Conservation (phyloP, 345 rosid genomes). For the Populus nigra region DNA sequence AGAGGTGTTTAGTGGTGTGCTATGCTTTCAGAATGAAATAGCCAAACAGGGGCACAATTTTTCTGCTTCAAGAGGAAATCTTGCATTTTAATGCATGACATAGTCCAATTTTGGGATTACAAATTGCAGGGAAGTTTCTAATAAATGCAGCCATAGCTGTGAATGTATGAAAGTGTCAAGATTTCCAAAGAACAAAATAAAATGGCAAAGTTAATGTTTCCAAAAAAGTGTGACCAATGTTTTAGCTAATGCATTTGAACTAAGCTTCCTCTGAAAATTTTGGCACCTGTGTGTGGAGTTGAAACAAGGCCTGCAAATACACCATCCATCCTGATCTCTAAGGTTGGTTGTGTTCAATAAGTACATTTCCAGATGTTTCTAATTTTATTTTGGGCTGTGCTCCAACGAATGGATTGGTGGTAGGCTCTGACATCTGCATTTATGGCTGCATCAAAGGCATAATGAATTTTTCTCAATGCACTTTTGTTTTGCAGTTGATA, state of each 20-base stretch:
- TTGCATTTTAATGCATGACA: not conserved
- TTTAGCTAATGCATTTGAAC: constrained; percentile 2
- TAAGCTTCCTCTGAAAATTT: not conserved
- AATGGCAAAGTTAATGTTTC: not conserved
- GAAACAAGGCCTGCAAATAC: not conserved
- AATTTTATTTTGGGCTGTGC: not conserved
- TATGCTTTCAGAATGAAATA: not conserved
- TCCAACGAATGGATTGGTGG: not conserved
- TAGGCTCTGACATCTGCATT: not conserved
- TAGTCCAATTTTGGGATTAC: not conserved
- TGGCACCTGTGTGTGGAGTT: not conserved
- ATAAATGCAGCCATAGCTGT: not conserved
- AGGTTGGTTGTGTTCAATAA: not conserved
- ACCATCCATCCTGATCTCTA: not conserved
- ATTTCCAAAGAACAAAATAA: not conserved
- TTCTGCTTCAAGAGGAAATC: not conserved
- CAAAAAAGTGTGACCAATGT: not conserved
- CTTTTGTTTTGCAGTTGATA: not conserved
- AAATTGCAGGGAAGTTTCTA: not conserved
- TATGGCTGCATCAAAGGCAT: not conserved
- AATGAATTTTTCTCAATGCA: not conserved
- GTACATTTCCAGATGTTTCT: not conserved
- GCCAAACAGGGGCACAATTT: not conserved
- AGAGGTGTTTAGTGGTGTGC: not conserved
- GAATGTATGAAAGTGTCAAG: not conserved